phyloP scores from a whole-genome alignment of 225 moss, liverwort and hornwort genomes.

The Polytrichum commune region DNA sequence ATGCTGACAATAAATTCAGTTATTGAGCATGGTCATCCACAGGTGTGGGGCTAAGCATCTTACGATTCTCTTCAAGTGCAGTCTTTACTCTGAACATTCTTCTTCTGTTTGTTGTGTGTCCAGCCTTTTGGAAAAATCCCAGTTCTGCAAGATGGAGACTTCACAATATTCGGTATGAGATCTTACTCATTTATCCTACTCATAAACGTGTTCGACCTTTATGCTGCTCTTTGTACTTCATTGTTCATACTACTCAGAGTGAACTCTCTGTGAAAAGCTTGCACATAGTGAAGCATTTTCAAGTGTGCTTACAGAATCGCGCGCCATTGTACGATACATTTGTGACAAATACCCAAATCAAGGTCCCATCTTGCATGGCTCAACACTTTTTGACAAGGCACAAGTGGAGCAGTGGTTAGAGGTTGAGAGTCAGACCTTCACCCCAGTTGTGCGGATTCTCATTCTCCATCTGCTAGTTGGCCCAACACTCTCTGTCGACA shows the following conservation, averaged over 20 bases:
- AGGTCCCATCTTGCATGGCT: slow-evolving; percentile 45
- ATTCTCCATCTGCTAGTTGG: slow-evolving; percentile 11
- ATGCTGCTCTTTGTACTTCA: too few relatives aligned
- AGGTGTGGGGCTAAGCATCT: not conserved
- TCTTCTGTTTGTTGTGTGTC: not conserved
- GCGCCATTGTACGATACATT: slow-evolving; percentile 51
- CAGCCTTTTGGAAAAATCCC: slow-evolving; percentile 50
- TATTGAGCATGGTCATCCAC: too few relatives aligned
- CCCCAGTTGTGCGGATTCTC: slow-evolving; percentile 4
- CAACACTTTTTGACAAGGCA: slow-evolving; percentile 32
- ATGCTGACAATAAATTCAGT: too few relatives aligned
- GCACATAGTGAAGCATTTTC: not conserved
- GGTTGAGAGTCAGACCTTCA: slow-evolving; percentile 40
- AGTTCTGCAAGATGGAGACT: slow-evolving; percentile 39
- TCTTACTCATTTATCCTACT: not conserved
- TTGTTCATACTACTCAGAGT: too few relatives aligned
- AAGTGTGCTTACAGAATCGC: slow-evolving; percentile 39
- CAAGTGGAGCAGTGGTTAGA: slow-evolving; percentile 71
- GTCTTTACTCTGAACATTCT: not conserved
- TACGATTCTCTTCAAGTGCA: slow-evolving; percentile 3
- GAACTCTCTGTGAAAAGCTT: not conserved
- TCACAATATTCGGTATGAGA: slow-evolving; percentile 38
- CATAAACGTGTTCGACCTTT: too few relatives aligned
- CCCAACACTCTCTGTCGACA: slow-evolving; percentile 2
- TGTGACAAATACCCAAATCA: slow-evolving; percentile 45